A percentile compares a stretch with the other conserved stretches of the same genome.
These are phyloP conservation scores for Psilocybe cubensis DNA, from an alignment of 768 basidiomycete species.

Conservation along the genomic window DNA sequence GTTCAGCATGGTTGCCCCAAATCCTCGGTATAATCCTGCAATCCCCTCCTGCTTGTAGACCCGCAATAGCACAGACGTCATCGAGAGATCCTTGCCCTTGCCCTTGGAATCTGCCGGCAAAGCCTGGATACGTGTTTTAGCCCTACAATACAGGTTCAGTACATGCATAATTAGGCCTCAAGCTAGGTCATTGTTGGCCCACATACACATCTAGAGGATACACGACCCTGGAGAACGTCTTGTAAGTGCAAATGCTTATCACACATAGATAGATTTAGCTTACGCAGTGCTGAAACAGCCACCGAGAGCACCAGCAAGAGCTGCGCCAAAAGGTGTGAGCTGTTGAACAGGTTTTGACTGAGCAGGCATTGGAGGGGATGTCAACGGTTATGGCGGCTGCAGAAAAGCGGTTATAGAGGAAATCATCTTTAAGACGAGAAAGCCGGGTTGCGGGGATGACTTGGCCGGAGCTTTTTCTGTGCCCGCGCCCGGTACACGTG, in stretches of 20 bases:
- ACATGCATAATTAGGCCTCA: too few species aligned
- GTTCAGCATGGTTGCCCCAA: constrained; percentile 96
- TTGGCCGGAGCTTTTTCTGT: constrained; percentile 1
- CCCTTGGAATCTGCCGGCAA: constrained; percentile 49
- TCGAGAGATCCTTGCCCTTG: constrained; percentile 57
- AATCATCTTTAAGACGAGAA: not conserved
- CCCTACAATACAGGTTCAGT: constrained; percentile 46
- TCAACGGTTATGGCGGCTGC: constrained; percentile 17
- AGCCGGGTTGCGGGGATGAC: constrained; percentile 24
- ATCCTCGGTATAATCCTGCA: constrained; percentile 85
- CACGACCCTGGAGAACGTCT: constrained; percentile 63
- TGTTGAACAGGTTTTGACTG: constrained; percentile 65
- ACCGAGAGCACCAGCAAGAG: constrained; percentile 91
- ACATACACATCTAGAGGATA: constrained; percentile 95
- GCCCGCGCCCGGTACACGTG: constrained; percentile 16
- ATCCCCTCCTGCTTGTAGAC: constrained; percentile 85
- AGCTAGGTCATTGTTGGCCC: constrained; percentile 15
- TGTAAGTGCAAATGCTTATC: constrained; percentile 1
- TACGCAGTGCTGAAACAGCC: constrained; percentile 94
- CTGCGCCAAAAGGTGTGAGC: constrained; percentile 87
- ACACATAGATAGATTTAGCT: constrained; percentile 37
- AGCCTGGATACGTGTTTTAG: constrained; percentile 95
- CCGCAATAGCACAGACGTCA: constrained; percentile 65
- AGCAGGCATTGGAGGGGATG: constrained; percentile 41
- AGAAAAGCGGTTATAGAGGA: not conserved